These are phyloP conservation scores for Beauveria sp. DNA, from an alignment of 2,329 filamentous ascomycete species.

Conservation along the genomic window DNA sequence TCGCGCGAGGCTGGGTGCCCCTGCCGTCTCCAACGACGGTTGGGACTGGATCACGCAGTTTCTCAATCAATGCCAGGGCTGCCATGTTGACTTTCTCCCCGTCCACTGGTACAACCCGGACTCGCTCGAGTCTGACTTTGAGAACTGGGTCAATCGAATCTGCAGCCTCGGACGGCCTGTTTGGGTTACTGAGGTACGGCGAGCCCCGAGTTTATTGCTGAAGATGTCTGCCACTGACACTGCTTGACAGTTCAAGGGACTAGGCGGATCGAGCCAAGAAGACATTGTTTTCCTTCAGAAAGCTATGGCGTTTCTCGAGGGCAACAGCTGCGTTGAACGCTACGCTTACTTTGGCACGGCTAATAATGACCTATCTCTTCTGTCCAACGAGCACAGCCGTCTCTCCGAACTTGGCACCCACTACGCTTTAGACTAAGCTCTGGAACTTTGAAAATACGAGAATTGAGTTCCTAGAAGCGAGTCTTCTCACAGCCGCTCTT, in stretches of 20 bases:
- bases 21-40: constrained; percentile 39
- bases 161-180: constrained; percentile 30
- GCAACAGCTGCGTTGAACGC: constrained; percentile 27
- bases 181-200: constrained; percentile 34
- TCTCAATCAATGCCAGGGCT: constrained; percentile 31
- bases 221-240: background rate
- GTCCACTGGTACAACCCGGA: constrained; percentile 40
- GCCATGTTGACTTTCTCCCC: constrained; percentile 36
- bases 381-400: background rate
- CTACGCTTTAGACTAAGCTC: background rate
- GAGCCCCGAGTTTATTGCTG: no score
- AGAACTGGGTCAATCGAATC: constrained; percentile 33
- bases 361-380: constrained; percentile 14
- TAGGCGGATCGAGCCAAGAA: constrained; percentile 26
- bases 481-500: no score
- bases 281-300: constrained; percentile 30
- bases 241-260: constrained; percentile 16
- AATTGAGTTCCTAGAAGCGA: no score
- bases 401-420: background rate
- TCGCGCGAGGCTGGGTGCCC: constrained; percentile 36
- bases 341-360: constrained; percentile 30
- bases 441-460: background rate
- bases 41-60: constrained; percentile 37
- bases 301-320: constrained; percentile 37
- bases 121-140: constrained; percentile 31